Evolutionary conservation across 148 eudicot species (phyloP), one percentile per base, ranked within the genome.

Genomic region (Rhododendron williamsianum): DNA sequence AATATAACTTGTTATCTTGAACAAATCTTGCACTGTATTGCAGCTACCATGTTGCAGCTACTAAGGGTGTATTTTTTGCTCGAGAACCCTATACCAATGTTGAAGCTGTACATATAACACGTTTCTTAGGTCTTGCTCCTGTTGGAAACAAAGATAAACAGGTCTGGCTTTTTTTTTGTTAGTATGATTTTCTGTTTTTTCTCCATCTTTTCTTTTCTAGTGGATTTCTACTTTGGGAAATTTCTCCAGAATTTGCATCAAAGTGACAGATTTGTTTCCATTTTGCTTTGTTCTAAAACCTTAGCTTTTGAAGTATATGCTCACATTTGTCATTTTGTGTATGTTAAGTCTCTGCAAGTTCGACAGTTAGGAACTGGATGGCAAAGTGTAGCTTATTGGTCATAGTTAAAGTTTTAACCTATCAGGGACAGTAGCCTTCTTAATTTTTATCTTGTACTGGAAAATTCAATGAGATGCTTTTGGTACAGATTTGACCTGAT

Each of bases 21-120:
- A 87, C 43, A 58, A 48, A 60, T 25, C 43, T 51, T 86, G 84
- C 81, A 76, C 86, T 87, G 78, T 85, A 41, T 88, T 83, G 67
- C 85, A 97, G 99, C 85, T 97, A 93, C 89, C 99, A 95, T 88
- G 88, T 97, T 88, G 94, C 99, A 72, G 99, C 98, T 87, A 91
- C 94, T 58, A 90, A 89, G 89, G 98, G 91, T 72, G 78, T 92
- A 19, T 97, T 89, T 79, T 97, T 89, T 90, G 94, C 93, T 88
- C 98, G 99, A 77, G 98, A 93, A 84, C 99, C 99, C 4, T 96
- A 96, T 88, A 73, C 84, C 76, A 95, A 96, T 85, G 85, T 89
- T 52, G 92, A 89, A 89, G 97, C 93, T 87, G 93, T 91, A 76
- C 99, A 95, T 82, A 93, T 95, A 45, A 96, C 98, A 82, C 99